These are phyloP conservation scores for Ascochyta viciae-villosae DNA, from an alignment of 2,329 filamentous ascomycete genomes.

Conservation along the genomic window DNA sequence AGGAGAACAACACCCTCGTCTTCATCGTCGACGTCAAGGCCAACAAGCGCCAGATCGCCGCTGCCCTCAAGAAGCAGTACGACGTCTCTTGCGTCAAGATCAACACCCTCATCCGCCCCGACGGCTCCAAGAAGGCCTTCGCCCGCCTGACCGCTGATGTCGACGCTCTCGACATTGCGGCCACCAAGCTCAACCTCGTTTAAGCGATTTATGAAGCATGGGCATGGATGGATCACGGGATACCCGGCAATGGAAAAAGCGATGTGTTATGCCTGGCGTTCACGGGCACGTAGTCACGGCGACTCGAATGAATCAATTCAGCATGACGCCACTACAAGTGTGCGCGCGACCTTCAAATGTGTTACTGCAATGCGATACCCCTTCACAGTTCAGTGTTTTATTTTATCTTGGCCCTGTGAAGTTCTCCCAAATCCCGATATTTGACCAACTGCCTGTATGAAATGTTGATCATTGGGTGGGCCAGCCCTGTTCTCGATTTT, in stretches of 20 bases:
- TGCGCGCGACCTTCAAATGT: slow-evolving; percentile 19
- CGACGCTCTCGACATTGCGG: slow-evolving; percentile 98
- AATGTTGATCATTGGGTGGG: no score
- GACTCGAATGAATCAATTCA: slow-evolving; percentile 48
- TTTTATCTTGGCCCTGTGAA: not conserved
- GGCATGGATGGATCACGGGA: slow-evolving; percentile 39
- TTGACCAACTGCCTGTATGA: no score
- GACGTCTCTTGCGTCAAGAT: slow-evolving; percentile 98
- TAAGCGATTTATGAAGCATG: slow-evolving; percentile 61
- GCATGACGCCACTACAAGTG: slow-evolving; percentile 37
- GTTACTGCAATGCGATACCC: slow-evolving; percentile 17
- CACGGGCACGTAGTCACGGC: slow-evolving; percentile 47
- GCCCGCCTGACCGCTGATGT: slow-evolving; percentile 94
- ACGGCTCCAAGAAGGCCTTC: slow-evolving; percentile 99
- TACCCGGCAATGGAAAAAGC: slow-evolving; percentile 45
- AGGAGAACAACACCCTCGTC: slow-evolving; percentile 99
- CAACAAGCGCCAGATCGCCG: slow-evolving; percentile 99
- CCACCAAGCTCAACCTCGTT: slow-evolving; percentile 97
- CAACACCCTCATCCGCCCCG: slow-evolving; percentile 98
- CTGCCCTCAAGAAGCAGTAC: slow-evolving; percentile 97
- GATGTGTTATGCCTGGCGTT: slow-evolving; percentile 48
- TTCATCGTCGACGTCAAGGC: slow-evolving; percentile 91
- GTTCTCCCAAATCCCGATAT: not conserved
- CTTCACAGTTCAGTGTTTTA: slow-evolving; percentile 11
- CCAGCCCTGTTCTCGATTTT: no score